Base-by-base conservation (phyloP, 768 basidiomycete species). In the Russula olivacea region DNA sequence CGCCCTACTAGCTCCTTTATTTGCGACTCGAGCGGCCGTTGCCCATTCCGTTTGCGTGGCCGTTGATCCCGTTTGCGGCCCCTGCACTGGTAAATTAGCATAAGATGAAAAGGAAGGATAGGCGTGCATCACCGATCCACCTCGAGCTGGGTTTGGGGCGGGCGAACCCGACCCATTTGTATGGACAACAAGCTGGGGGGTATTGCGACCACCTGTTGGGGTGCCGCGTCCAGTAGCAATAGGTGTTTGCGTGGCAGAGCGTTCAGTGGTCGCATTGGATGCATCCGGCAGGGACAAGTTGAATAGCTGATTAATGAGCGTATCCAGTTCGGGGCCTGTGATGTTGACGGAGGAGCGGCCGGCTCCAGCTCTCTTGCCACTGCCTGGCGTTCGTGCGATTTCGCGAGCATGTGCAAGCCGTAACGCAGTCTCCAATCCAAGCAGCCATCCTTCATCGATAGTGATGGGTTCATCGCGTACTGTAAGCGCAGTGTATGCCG, bases 361-460 rank as follows among this genome's bases (percentile, higher is more conserved):
- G 2, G 17, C 15, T 9, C 61, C 60, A 1, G 55, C 10, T 36
- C 47, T 63, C 51, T 25, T 63, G 38, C 55, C 48, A 36, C n/a
- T 25, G 15, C 28, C 43, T 15, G 63, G 57, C 12, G 30, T 30
- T 14, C 63, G 64, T 1, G 58, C 66, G 2, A 53, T 72, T 63
- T 88, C 87, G 1, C 87, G 78, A 3, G 81, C 82, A 1, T 73
- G 71, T 0, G 82, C 82, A 19, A 89, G 74, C 36, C 71, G 77
- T 1, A 87, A 70, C 0, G 82, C 76, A 0, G 83, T 84, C 41
- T 85, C 81, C 69, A 84, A 71, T 52, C 85, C 84, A n/a, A 91
- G 74, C 38, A 74, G 73, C 3, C 73, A 70, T 41, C 81, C 85
- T 61, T 89, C 90, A 11, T 76, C 76, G 1, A 81, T 72, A 0